Evolutionary conservation across 208 protist species (phyloP), one percentile per base, ranked within the genome.

Genomic region (Phytomonas serpens): DNA sequence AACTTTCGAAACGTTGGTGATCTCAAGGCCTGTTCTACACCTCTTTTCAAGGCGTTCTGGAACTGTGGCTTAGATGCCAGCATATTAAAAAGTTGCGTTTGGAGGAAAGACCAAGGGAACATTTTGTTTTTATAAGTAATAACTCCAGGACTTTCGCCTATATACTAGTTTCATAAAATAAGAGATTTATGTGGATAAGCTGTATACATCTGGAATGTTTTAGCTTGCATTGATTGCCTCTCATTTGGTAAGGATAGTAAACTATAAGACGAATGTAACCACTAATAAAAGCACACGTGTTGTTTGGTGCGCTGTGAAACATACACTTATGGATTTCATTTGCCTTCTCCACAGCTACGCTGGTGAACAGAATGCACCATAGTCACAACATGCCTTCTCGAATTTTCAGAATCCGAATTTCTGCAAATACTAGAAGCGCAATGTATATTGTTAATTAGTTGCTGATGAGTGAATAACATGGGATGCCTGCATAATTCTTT

Each of bases 221-320:
- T 27, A 57, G 11, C 1, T 57, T 57, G 13, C 0, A 57, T 19
- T 6, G 5, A 27, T 57, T 27, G 23, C 23, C 10, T 27, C 23
- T 27, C 6, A 57, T 57, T 27, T 7, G 47, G 23, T 57, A 57
- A 38, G 14, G 19, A 68, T 79, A 89, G 74, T 97, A 90, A n/a
- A 81, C 86, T 70, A 94, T 78, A 34, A 98, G 92, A 81, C 97
- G 94, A 69, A 96, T 87, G 68, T 86, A 88, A 64, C 97, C 89
- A 75, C 96, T 98, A 16, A 97, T 67, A 29, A 83, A 75, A 13
- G 88, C 88, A 2, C 85, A 78, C 13, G 83, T 81, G 70, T 95
- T 94, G 31, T 67, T 70, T 19, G 95, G 52, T 33, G 90, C 72
- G 36, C 84, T 77, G 33, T 82, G 74, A 70, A 97, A 94, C 30